Base-by-base conservation (phyloP, 2,329 filamentous ascomycete species). In the Orbilia brochopaga region DNA sequence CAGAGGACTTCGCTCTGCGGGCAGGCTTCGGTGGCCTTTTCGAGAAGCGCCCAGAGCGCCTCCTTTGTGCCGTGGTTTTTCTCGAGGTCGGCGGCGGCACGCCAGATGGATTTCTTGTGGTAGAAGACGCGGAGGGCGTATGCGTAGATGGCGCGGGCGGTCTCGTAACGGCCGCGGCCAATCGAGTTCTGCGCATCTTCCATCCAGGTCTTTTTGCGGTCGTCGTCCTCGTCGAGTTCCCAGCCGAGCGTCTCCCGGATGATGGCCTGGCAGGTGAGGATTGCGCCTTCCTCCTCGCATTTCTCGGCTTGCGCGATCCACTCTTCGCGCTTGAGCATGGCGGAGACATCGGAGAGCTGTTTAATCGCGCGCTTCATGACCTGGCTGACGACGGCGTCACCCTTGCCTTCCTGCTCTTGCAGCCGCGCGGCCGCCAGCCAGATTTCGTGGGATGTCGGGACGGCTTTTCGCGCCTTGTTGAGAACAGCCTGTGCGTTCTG, bases 291-390 rank as follows among this genome's bases (percentile, higher is more conserved):
- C 65, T 91, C 89, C 80, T 99, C 94, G 78, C 93, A 97, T 74
- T 90, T 90, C 79, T 99, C 94, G 0, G 94, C 95, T 79, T 97
- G 92, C 3, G 86, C 84, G 59, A 99, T 95, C 94, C 94, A 99
- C 76, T 97, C 92, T 79, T 99, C 94, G 44, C 95, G 88, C 80
- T 96, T 96, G 42, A 94, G 86, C 95, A 99, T 99, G 10, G 94
- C 93, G 27, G 90, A 92, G 77, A 96, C 92, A 77, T 92, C 91
- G 40, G 88, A 91, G 32, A 99, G 83, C 19, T 92, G 88, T 77
- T 95, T 91, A 32, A 97, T 87, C 50, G 91, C 94, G 82, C 91
- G 90, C 79, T 94, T 93, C 90, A 99, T 97, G 65, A 97, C 90
- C 76, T 91, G 95, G 19, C 52, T 46, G 13, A 66, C 62, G 77